Base-by-base conservation (phyloP, 345 rosid genomes). In the Hibiscus tridactylites region DNA sequence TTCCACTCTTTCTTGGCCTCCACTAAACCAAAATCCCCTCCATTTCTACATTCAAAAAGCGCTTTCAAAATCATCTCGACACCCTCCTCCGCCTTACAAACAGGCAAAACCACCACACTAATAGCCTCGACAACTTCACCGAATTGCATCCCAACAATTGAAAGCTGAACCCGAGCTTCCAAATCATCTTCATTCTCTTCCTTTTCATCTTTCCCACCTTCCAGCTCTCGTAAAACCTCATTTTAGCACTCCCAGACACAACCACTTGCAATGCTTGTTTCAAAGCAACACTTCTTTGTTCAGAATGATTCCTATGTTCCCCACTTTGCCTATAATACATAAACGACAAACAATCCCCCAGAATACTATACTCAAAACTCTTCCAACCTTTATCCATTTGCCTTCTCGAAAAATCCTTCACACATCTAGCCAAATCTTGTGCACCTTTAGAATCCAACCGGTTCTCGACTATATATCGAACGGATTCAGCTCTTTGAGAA, bases 61-160 rank as follows among this genome's bases (percentile, higher is more conserved):
- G 96, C 97, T 74, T 89, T 91, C 50, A 80, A 59, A 26, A 95
- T 29, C 83, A 75, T 87, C 16, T 47, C 72, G 16, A 80, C 88
- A 49, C 44, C 52, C 19, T 85, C 86, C 49, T 80, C 87, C 10
- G 85, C 88, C 50, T 83, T 82, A 68, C 97, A 92, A 56, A 92
- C 97, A 0, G 97, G 99, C n/a, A 95, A 81, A 44, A 92, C 84
- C 11, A 77, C 81, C 60, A 95, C 97, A 1, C 81, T 74, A 21
- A 78, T 85, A 3, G 97, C 87, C 75, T 75, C 93, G 21, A 89
- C 92, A 5, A 95, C 96, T 82, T 95, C 97, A 33, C 99, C 97
- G 4, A 81, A 74, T 74, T 68, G 82, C 76, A 90, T 15, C 73
- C 99, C 81, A 67, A 95, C 96, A 9, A 92, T 93, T 0, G 92